Conservation (phyloP, 2,329 filamentous ascomycete genomes). For the Cercospora janseana region DNA sequence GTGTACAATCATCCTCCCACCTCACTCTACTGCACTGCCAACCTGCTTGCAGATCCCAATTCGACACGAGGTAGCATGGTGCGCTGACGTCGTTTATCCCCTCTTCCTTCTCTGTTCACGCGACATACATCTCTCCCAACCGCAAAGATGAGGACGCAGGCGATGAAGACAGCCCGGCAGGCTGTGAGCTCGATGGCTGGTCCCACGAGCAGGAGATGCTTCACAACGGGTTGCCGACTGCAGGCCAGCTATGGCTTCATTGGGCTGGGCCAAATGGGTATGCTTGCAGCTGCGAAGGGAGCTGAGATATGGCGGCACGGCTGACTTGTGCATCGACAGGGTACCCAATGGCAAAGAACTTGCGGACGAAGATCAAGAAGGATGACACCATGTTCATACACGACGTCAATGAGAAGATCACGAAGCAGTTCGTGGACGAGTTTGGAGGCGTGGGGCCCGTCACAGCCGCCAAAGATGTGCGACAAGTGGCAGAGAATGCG, state of each 20-base stretch:
- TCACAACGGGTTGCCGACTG: conserved; percentile 44
- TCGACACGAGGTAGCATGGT: conserved; percentile 5
- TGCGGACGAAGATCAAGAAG: conserved; percentile 63
- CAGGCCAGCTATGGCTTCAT: conserved; percentile 52
- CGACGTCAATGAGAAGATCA: conserved; percentile 61
- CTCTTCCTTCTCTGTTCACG: background rate
- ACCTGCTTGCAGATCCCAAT: conserved; percentile 3
- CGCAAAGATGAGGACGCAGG: conserved; percentile 18
- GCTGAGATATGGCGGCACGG: conserved; percentile 21
- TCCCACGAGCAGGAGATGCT: conserved; percentile 39
- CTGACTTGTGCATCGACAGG: conserved; percentile 47
- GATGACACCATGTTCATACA: conserved; percentile 63
- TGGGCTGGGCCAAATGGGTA: conserved; percentile 52
- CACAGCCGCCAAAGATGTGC: conserved; percentile 55
- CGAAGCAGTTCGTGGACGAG: conserved; percentile 58
- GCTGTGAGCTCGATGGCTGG: conserved; percentile 25
- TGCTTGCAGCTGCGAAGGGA: conserved; percentile 25
- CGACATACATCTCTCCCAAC: too few species aligned
- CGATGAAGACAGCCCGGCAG: conserved; percentile 23
- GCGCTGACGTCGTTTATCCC: background rate
- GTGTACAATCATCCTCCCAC: background rate
- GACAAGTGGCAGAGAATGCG: conserved; percentile 64
- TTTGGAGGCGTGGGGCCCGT: conserved; percentile 43
- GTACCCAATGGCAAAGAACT: conserved; percentile 70
- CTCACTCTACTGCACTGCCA: background rate